Percentiles rank a stretch among this genome's conserved stretches.
Evolutionary conservation across 2,329 filamentous ascomycete species (phyloP).

Genomic region (Aspergillus sp.): DNA sequence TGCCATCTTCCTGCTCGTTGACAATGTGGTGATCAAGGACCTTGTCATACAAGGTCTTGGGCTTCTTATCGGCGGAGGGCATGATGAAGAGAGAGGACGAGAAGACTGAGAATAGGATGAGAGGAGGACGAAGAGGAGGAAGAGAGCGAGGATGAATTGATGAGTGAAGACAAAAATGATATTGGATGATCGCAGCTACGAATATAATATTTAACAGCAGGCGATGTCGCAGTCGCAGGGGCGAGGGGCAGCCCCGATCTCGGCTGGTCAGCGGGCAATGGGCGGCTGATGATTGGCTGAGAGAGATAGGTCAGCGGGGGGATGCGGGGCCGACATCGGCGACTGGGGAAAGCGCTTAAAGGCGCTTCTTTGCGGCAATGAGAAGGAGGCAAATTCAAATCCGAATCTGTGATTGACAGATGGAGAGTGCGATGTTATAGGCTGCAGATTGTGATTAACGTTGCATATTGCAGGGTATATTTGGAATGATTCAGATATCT

Average conservation of each 20-base stretch:
- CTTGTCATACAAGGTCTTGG: slow-evolving; percentile 94
- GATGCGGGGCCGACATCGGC: too few species aligned
- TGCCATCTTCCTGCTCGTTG: slow-evolving; percentile 91
- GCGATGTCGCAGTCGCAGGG: slow-evolving; percentile 30
- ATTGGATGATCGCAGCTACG: too few species aligned
- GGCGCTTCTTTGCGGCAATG: not conserved
- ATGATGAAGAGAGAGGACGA: slow-evolving; percentile 48
- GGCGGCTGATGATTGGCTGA: slow-evolving; percentile 19
- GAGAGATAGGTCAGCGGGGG: not conserved
- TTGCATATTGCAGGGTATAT: too few species aligned
- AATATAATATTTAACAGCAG: slow-evolving; percentile 12
- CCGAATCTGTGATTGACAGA: too few species aligned
- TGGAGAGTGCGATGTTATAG: too few species aligned
- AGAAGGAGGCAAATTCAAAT: too few species aligned
- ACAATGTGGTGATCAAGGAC: slow-evolving; percentile 92
- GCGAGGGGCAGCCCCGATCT: slow-evolving; percentile 32
- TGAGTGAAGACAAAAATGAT: slow-evolving; percentile 14
- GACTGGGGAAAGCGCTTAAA: too few species aligned
- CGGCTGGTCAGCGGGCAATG: slow-evolving; percentile 32
- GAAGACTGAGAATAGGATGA: not conserved
- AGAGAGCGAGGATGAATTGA: slow-evolving; percentile 3
- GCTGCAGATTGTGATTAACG: too few species aligned
- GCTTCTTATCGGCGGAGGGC: slow-evolving; percentile 67
- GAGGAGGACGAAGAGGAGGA: slow-evolving; percentile 3
- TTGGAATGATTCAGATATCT: too few species aligned